Evolutionary conservation across 169 alveolate genomes (phyloP), one percentile per base, ranked within the genome.

Genomic region (Cryptosporidium canis): DNA sequence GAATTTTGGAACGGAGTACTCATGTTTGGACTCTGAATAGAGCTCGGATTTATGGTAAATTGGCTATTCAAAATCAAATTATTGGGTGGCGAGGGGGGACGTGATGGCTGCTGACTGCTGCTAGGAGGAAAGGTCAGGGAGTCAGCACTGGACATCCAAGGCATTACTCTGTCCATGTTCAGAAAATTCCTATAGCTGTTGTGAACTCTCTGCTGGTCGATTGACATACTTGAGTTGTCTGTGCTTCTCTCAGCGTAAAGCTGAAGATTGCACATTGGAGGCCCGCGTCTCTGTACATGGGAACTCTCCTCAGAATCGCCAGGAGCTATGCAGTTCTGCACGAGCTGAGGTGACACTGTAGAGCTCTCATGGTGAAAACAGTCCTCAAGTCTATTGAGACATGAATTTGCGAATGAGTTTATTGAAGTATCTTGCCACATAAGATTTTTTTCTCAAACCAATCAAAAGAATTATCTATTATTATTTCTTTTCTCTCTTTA

Each of bases 361-460:
- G 84, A 33, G 18, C 68, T 29, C 9, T 51, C 84, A 48, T 70
- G 67, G 18, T 9, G 56, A 18, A 77, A 39, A 61, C 53, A 58
- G 61, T 77, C 87, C n/a, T 77, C 77, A 41, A 77, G 55, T 58
- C 87, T 61, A n/a, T 58, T 31, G 18, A 61, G 71, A 58, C 87
- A 58, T n/a, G 87, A 61, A 6, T 37, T 35, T 12, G 44, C 31
- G 3, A 61, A 77, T 39, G 51, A 24, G 29, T 41, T 31, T 16
- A 14, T 43, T 43, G 87, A 77, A 3, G 61, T 21, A 35, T 58
- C 41, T 39, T 77, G 44, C 87, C 87, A 77, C 87, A 77, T 77
- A 70, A 31, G 41, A 35, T 31, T 51, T 7, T 51, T 31, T 51
- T 7, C 24, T 51, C 3, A 51, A n/a, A 51, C 9, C 21, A 18